A percentile compares a stretch with the other conserved stretches of the same genome.
Evolutionary conservation across 768 basidiomycete species (phyloP).

Genomic region (Pleurotus ostreatus): DNA sequence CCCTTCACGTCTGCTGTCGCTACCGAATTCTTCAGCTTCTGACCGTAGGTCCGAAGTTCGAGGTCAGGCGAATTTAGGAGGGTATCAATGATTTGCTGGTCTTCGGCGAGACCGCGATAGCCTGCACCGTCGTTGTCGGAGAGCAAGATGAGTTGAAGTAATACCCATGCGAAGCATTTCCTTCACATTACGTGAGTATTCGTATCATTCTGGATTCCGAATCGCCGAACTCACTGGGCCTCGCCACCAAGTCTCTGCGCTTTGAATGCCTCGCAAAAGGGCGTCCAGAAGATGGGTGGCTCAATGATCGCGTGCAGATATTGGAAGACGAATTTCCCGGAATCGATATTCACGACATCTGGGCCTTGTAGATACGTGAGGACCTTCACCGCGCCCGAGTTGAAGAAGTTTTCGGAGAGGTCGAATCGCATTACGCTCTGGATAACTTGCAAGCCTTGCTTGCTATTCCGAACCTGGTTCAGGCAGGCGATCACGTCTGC

Average conservation of each 20-base stretch:
- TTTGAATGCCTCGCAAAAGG: conserved; percentile 31
- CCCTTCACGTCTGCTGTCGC: conserved; percentile 15
- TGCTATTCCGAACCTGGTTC: conserved; percentile 29
- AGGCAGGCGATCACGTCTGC: conserved; percentile 33
- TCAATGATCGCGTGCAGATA: conserved; percentile 39
- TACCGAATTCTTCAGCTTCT: conserved; percentile 34
- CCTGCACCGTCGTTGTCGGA: conserved; percentile 26
- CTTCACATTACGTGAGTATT: not conserved
- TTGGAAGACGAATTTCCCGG: conserved; percentile 36
- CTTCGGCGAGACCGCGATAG: conserved; percentile 36
- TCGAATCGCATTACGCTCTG: conserved; percentile 39
- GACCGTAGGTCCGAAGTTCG: conserved; percentile 25
- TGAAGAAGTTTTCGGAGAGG: conserved; percentile 33
- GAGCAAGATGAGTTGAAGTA: conserved; percentile 42
- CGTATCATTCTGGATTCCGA: not conserved
- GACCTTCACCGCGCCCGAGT: conserved; percentile 31
- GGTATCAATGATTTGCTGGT: conserved; percentile 21
- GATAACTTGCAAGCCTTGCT: conserved; percentile 31
- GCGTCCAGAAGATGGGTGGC: conserved; percentile 48
- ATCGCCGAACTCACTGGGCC: conserved; percentile 20
- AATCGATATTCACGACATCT: conserved; percentile 30
- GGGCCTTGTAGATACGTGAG: conserved; percentile 34
- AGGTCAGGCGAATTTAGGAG: conserved; percentile 20
- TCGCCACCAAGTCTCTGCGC: conserved; percentile 25
- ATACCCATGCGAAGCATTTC: conserved; percentile 40